Conservation (phyloP, 371 early-diverging fungal species). For the Mucor irregularis region DNA sequence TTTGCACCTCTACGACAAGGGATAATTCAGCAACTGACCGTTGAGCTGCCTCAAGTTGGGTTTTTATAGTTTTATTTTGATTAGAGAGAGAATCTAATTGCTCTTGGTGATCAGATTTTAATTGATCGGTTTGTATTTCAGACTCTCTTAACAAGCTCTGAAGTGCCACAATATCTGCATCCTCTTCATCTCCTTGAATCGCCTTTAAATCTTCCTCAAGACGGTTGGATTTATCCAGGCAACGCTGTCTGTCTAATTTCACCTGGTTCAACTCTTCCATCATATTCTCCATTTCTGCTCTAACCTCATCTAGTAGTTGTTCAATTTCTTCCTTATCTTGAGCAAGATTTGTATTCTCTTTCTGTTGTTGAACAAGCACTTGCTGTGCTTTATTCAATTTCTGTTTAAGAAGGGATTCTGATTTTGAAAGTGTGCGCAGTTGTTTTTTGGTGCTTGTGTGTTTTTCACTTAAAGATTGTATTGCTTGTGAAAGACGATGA, state of each 20-base stretch:
- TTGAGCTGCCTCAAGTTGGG: slow-evolving; percentile 1
- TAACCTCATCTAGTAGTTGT: slow-evolving; percentile 14
- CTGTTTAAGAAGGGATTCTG: too few relatives aligned
- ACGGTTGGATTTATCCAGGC: background rate
- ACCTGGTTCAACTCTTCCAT: slow-evolving; percentile 12
- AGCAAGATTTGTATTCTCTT: background rate
- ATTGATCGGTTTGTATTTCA: background rate
- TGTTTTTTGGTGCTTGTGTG: background rate
- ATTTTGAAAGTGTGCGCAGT: background rate
- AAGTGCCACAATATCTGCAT: background rate
- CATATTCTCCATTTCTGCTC: slow-evolving; percentile 20
- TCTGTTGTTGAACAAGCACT: background rate
- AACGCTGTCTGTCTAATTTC: background rate
- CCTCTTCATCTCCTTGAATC: background rate
- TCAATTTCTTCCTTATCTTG: slow-evolving; percentile 18
- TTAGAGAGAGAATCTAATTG: background rate
- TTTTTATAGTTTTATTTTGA: background rate
- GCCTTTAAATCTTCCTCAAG: slow-evolving; percentile 4
- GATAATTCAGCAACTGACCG: background rate
- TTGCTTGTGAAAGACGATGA: background rate
- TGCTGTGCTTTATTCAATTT: too few relatives aligned
- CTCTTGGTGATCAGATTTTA: background rate
- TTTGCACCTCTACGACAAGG: background rate
- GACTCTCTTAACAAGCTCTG: slow-evolving; percentile 5
- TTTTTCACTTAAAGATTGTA: background rate